phyloP scores from a whole-genome alignment of 371 early-diverging fungal species.

The Umbelopsis sp. region DNA sequence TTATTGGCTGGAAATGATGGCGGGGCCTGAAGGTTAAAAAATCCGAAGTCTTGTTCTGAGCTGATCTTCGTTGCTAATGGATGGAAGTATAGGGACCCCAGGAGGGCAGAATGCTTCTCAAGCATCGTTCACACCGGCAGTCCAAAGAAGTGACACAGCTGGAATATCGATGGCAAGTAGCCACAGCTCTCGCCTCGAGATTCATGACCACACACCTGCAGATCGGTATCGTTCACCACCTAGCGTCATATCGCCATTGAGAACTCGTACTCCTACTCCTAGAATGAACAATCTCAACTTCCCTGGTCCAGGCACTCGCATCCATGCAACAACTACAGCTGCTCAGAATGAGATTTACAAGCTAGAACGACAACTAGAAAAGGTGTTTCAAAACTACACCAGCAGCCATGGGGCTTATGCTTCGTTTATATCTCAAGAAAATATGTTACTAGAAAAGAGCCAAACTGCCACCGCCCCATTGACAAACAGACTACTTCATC shows the following conservation, averaged over 20 bases:
- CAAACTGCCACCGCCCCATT: background rate
- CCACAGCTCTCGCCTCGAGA: background rate
- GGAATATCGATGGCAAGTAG: background rate
- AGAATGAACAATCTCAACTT: background rate
- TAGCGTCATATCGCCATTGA: background rate
- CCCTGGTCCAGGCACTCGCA: conserved; percentile 14
- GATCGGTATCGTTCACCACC: background rate
- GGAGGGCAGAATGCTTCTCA: background rate
- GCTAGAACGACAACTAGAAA: conserved; percentile 45
- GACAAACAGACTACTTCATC: background rate
- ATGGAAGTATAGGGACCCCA: background rate
- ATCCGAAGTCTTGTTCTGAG: background rate
- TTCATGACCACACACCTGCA: background rate
- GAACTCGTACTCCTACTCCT: conserved; percentile 1
- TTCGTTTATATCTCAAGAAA: conserved; percentile 14
- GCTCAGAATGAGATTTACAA: conserved; percentile 52
- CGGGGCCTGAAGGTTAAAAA: conserved; percentile 3
- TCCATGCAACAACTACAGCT: conserved; percentile 45
- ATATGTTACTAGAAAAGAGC: conserved; percentile 3
- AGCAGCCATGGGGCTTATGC: conserved; percentile 20
- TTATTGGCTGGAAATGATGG: conserved; percentile 1
- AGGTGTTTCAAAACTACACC: conserved; percentile 28
- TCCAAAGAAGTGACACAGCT: background rate
- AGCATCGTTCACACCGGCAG: background rate
- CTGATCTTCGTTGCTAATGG: background rate